phyloP scores from a whole-genome alignment of 2,329 filamentous ascomycete genomes.

The Xylaria hypoxylon region DNA sequence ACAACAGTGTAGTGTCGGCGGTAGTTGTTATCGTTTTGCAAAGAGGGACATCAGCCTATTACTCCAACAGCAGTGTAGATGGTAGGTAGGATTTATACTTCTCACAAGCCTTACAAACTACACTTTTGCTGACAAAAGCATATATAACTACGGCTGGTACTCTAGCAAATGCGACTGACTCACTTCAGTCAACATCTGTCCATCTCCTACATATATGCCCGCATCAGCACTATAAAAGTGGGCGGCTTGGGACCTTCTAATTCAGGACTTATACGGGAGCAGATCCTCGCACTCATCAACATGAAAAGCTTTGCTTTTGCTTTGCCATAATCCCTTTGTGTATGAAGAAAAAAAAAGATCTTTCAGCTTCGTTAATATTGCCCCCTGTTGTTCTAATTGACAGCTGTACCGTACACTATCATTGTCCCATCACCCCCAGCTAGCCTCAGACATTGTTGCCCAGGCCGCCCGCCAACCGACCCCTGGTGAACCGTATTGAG shows the following conservation, averaged over 20 bases:
- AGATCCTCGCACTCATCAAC: neutral
- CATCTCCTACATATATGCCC: neutral
- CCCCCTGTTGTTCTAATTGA: too few species aligned
- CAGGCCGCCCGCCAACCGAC: slow-evolving; percentile 10
- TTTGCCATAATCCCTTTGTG: too few species aligned
- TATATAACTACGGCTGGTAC: neutral
- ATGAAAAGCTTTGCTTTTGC: too few species aligned
- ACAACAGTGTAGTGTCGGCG: neutral
- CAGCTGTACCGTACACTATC: neutral
- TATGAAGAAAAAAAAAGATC: too few species aligned
- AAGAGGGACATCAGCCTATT: too few species aligned
- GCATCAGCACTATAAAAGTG: slow-evolving; percentile 24
- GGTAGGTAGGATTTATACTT: neutral
- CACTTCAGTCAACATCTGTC: neutral
- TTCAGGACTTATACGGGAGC: slow-evolving; percentile 1
- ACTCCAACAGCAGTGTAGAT: too few species aligned
- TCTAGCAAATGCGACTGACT: neutral
- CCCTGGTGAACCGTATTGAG: slow-evolving; percentile 12
- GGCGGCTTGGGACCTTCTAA: neutral
- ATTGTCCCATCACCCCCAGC: neutral
- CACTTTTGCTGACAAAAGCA: too few species aligned
- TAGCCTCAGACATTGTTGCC: slow-evolving; percentile 7
- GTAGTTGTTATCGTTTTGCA: neutral
- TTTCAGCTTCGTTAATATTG: too few species aligned
- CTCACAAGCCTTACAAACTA: neutral